Evolutionary conservation across 306 rosid species (phyloP).

Genomic region (Lathyrus oleraceus): DNA sequence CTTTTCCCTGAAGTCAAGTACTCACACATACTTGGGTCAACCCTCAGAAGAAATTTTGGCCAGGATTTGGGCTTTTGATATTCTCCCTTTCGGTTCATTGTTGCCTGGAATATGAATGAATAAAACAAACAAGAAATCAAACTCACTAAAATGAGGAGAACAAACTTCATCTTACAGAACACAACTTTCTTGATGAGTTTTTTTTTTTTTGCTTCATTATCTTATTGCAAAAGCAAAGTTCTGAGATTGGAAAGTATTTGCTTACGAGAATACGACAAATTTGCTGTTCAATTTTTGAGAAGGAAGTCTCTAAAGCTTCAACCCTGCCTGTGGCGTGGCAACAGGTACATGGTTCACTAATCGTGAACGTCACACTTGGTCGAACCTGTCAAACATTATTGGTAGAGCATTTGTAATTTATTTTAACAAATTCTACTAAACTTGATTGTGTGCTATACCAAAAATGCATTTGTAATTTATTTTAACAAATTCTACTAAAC

Average conservation of each 20-base stretch:
- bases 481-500: slow-evolving; percentile 25
- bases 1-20: slow-evolving; percentile 81
- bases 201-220: not conserved
- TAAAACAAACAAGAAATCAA: slow-evolving; percentile 30
- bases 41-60: slow-evolving; percentile 85
- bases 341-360: slow-evolving; percentile 89
- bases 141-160: slow-evolving; percentile 18
- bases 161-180: not conserved
- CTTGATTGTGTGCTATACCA: slow-evolving; percentile 16
- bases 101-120: slow-evolving; percentile 56
- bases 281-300: slow-evolving; percentile 96
- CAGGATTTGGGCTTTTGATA: slow-evolving; percentile 80
- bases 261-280: slow-evolving; percentile 84
- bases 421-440: slow-evolving; percentile 26
- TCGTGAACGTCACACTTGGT: slow-evolving; percentile 96
- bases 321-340: slow-evolving; percentile 98
- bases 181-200: slow-evolving; percentile 19
- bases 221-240: slow-evolving; percentile 21
- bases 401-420: slow-evolving; percentile 19
- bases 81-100: slow-evolving; percentile 60
- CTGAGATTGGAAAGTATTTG: slow-evolving; percentile 25
- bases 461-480: slow-evolving; percentile 18
- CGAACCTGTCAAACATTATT: slow-evolving; percentile 73
- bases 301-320: slow-evolving; percentile 93
- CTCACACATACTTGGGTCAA: slow-evolving; percentile 82